A percentile compares a stretch with the other conserved stretches of the same genome.
Conservation (phyloP, 306 rosid species). For the Inga leiocalycina region DNA sequence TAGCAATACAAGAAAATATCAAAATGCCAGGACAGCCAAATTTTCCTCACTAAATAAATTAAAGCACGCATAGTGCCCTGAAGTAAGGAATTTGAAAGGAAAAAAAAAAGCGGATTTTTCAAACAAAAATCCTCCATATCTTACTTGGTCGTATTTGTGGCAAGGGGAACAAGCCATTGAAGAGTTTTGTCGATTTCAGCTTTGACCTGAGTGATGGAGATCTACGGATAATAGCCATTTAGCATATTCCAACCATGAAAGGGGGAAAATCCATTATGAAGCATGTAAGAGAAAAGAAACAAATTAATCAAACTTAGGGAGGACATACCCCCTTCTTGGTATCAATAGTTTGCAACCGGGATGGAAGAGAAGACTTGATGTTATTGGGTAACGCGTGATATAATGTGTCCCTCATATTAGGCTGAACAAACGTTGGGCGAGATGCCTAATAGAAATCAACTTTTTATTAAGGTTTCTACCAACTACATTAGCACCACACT, state of each 20-base stretch:
- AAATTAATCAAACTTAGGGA: background rate
- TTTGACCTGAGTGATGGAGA: conserved; percentile 54
- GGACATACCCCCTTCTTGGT: conserved; percentile 64
- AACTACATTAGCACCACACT: conserved; percentile 12
- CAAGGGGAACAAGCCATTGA: conserved; percentile 80
- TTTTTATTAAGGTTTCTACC: conserved; percentile 21
- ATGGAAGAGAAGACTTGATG: conserved; percentile 76
- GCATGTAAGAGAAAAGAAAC: background rate
- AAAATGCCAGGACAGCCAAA: background rate
- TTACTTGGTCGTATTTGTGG: conserved; percentile 81
- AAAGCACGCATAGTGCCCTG: background rate
- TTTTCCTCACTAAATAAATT: conserved; percentile 6
- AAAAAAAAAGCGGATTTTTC: background rate
- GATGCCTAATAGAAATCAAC: conserved; percentile 58
- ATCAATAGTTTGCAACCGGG: conserved; percentile 56
- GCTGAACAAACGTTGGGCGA: conserved; percentile 77
- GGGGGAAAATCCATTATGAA: conserved; percentile 18
- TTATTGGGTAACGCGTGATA: conserved; percentile 74
- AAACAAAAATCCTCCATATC: conserved; percentile 35
- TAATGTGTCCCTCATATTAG: conserved; percentile 77
- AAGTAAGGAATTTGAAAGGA: background rate
- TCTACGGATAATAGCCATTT: conserved; percentile 52
- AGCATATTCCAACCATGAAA: conserved; percentile 19
- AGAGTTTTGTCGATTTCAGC: conserved; percentile 81
- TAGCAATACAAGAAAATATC: conserved; percentile 17